Conservation (phyloP, 139 green algal genomes). For the Tetratostichococcus sp. region DNA sequence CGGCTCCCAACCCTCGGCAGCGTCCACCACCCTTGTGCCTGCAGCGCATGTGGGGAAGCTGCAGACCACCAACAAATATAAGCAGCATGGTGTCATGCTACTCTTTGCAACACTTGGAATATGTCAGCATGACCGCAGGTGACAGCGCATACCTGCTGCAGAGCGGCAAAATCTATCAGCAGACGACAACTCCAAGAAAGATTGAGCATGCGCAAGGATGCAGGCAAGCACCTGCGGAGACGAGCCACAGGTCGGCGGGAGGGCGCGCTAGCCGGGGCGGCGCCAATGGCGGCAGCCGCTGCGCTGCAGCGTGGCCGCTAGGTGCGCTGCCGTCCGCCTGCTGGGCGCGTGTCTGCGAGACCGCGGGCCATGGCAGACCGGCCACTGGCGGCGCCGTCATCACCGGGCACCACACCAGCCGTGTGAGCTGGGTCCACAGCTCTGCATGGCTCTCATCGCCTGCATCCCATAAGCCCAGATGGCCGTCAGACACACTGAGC, state of each 20-base stretch:
- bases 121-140: too few species aligned
- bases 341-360: background rate
- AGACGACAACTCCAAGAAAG: too few species aligned
- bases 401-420: conserved; percentile 59
- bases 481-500: too few species aligned
- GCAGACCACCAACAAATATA: too few species aligned
- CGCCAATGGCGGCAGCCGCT: conserved; percentile 2
- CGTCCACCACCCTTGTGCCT: conserved; percentile 37
- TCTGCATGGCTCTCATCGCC: conserved; percentile 1
- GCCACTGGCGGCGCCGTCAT: conserved; percentile 27
- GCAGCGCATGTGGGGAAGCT: background rate
- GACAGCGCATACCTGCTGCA: too few species aligned
- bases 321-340: too few species aligned
- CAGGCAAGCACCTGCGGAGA: conserved; percentile 18
- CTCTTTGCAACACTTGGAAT: too few species aligned
- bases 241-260: conserved; percentile 45
- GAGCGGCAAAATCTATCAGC: too few species aligned
- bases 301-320: too few species aligned
- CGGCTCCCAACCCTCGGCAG: background rate
- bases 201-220: too few species aligned
- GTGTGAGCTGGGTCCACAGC: conserved; percentile 37
- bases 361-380: conserved; percentile 29
- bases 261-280: conserved; percentile 1
- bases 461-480: background rate
- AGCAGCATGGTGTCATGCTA: too few species aligned